Conservation (phyloP, 1,284 basidiomycete genomes). For the Limonomyces culmigenus region DNA sequence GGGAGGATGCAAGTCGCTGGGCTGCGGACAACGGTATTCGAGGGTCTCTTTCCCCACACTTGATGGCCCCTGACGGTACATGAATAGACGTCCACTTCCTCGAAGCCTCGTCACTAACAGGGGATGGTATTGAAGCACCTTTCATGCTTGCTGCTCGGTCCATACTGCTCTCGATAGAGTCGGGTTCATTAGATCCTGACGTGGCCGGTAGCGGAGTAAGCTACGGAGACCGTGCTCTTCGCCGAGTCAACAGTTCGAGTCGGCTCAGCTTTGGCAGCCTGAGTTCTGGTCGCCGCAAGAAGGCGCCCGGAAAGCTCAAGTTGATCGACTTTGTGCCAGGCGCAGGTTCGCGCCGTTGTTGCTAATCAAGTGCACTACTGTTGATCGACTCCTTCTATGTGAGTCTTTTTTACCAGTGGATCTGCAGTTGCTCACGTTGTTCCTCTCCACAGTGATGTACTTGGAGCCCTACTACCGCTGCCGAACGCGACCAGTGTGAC, state of each 20-base stretch:
- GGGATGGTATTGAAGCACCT: conserved; percentile 87
- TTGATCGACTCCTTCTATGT: not conserved
- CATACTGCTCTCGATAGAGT: conserved; percentile 87
- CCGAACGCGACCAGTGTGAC: too few species aligned
- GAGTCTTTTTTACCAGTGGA: not conserved
- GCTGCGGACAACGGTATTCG: conserved; percentile 89
- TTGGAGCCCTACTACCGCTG: too few species aligned
- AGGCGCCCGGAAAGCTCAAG: conserved; percentile 38
- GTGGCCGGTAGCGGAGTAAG: conserved; percentile 87
- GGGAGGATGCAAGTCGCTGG: conserved; percentile 87
- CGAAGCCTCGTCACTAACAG: conserved; percentile 83
- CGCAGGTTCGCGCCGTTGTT: conserved; percentile 16
- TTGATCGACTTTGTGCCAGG: conserved; percentile 42
- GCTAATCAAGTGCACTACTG: conserved; percentile 12
- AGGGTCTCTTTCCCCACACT: too few species aligned
- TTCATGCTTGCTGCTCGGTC: conserved; percentile 84
- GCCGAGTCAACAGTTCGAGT: conserved; percentile 74
- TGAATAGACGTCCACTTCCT: conserved; percentile 87
- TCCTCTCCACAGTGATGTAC: not conserved
- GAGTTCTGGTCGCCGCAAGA: conserved; percentile 40
- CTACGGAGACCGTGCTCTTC: conserved; percentile 85
- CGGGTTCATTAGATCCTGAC: conserved; percentile 83
- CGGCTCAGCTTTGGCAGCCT: conserved; percentile 67
- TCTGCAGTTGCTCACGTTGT: not conserved
- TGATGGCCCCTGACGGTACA: conserved; percentile 4